phyloP scores from a whole-genome alignment of 805 yeast species.

The Isabelozyma rhagii region DNA sequence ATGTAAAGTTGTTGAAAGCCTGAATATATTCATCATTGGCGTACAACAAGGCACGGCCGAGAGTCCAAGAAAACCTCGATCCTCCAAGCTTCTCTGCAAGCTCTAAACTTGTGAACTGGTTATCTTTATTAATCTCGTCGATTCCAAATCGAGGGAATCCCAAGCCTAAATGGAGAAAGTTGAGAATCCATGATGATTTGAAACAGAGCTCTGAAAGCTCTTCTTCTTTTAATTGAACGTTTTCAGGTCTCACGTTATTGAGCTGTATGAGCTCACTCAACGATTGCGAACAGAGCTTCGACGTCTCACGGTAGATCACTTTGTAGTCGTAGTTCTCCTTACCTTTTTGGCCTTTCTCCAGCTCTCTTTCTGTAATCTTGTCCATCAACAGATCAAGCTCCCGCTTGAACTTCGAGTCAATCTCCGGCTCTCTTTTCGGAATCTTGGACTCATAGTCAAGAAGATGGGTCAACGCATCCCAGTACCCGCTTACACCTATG shows the following conservation, averaged over 20 bases:
- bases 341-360: slow-evolving; percentile 5
- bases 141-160: slow-evolving; percentile 55
- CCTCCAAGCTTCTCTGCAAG: slow-evolving; percentile 43
- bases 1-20: slow-evolving; percentile 34
- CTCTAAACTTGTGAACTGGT: slow-evolving; percentile 33
- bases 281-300: slow-evolving; percentile 44
- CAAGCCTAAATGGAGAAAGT: slow-evolving; percentile 56
- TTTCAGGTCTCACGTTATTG: slow-evolving; percentile 22
- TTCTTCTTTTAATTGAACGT: slow-evolving; percentile 32
- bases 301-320: slow-evolving; percentile 41
- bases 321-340: slow-evolving; percentile 41
- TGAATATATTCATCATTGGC: slow-evolving; percentile 52
- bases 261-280: slow-evolving; percentile 34
- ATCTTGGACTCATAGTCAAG: slow-evolving; percentile 26
- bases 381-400: not conserved
- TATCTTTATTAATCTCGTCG: slow-evolving; percentile 24
- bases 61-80: slow-evolving; percentile 51
- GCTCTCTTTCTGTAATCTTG: not conserved
- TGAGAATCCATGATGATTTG: slow-evolving; percentile 57
- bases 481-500: slow-evolving; percentile 65
- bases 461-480: slow-evolving; percentile 56
- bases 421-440: not conserved
- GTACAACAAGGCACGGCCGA: slow-evolving; percentile 61
- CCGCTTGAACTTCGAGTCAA: not conserved
- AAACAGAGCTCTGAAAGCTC: slow-evolving; percentile 57